Evolutionary conservation across 2,329 filamentous ascomycete species (phyloP), one percentile per base, ranked within the genome.

Genomic region (Tolypocladium pustulatum): DNA sequence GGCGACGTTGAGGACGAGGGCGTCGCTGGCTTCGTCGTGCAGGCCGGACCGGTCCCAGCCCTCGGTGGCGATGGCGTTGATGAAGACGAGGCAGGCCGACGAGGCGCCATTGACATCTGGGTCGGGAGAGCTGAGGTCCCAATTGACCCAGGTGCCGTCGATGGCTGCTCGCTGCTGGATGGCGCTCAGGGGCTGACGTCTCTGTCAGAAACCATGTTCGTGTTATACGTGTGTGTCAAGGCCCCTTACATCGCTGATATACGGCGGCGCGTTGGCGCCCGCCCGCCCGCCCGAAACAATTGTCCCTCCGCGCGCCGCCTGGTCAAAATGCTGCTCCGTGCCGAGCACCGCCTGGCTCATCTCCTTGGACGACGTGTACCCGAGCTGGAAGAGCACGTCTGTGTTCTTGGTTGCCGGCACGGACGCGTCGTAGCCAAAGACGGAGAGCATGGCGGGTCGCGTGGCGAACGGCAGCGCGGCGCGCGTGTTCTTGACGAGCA

Each of bases 1-100:
- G 0, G 86, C 85, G 0, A 88, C 81, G 58, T 82, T 83, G 1
- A 73, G 68, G 0, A 89, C 78, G 0, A 89, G 73, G 0, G 71
- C 70, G 61, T 89, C 85, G 59, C 82, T 85, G 43, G 82, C 82
- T 62, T 86, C 87, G 66, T 95, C 89, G 55, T 83, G 81, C 27
- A 94, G 79, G 13, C 81, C 81, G 0, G 82, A 75, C 46, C 85
- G 79, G 61, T 90, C 81, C 71, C 82, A 91, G 0, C 88, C 89
- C 72, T 96, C 91, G 0, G 89, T 89, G 0, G 88, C 83, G 68
- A 92, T 90, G 38, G 80, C 82, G 68, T 88, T 96, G 58, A 86
- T 88, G 69, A 96, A 96, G 1, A 94, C 91, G 46, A 97, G 67
- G 87, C 96, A 56, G 54, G 89, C 84, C 3, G 87, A 79, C 1